Evolutionary conservation across 345 rosid genomes (phyloP).

Genomic region (Dipteronia dyeriana): DNA sequence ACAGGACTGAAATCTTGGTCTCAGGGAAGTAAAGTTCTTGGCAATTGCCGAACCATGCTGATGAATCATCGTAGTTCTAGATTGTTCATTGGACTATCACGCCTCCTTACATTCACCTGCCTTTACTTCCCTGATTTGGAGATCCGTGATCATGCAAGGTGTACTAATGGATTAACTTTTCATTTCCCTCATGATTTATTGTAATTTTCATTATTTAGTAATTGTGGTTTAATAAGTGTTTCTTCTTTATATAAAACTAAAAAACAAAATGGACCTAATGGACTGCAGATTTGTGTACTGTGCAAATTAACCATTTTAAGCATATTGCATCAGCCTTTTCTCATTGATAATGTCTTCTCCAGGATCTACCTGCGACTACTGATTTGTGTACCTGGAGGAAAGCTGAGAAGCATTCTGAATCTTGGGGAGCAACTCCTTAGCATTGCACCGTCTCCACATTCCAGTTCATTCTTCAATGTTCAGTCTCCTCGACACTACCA

Average conservation of each 20-base stretch:
- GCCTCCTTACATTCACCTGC: constrained; percentile 80
- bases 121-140: constrained; percentile 93
- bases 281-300: not conserved
- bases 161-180: constrained; percentile 18
- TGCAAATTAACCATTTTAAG: not conserved
- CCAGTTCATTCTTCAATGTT: constrained; percentile 63
- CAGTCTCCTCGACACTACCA: constrained; percentile 62
- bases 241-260: not conserved
- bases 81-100: constrained; percentile 78
- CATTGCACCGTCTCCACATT: constrained; percentile 66
- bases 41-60: constrained; percentile 86
- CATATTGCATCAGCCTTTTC: constrained; percentile 15
- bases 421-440: constrained; percentile 65
- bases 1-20: constrained; percentile 83
- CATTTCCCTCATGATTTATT: not conserved
- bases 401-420: constrained; percentile 64
- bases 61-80: constrained; percentile 85
- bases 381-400: constrained; percentile 80
- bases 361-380: constrained; percentile 94
- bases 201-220: not conserved
- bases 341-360: constrained; percentile 29
- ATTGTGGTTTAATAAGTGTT: not conserved
- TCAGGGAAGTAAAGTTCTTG: constrained; percentile 86
- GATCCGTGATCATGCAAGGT: constrained; percentile 95
- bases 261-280: not conserved